Evolutionary conservation across 768 basidiomycete species (phyloP).

Genomic region (Gymnopilus junonius): DNA sequence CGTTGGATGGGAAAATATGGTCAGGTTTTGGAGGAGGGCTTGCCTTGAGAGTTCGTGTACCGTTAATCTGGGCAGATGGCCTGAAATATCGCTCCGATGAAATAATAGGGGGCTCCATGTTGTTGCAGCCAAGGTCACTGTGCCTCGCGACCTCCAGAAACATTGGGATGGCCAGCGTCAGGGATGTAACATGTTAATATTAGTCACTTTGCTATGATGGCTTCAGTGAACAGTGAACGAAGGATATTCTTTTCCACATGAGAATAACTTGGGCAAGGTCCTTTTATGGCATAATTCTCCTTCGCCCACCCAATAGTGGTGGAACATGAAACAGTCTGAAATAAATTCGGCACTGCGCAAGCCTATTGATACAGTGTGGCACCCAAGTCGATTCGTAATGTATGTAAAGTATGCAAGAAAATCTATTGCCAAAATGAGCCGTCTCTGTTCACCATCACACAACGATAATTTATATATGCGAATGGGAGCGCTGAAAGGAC

Average conservation of each 20-base stretch:
- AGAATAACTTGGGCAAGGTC: neutral
- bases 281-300: constrained; percentile 9
- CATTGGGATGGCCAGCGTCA: neutral
- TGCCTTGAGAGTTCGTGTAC: constrained; percentile 27
- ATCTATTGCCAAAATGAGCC: constrained; percentile 29
- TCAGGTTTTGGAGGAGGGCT: constrained; percentile 57
- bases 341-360: constrained; percentile 30
- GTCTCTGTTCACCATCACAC: constrained; percentile 24
- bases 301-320: constrained; percentile 6
- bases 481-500: constrained; percentile 16
- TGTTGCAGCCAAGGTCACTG: neutral
- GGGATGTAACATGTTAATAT: neutral
- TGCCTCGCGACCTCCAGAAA: neutral
- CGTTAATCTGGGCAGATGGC: constrained; percentile 23
- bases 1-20: constrained; percentile 86
- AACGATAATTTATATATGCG: constrained; percentile 24
- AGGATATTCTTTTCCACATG: neutral
- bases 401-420: constrained; percentile 24
- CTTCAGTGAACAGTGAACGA: neutral
- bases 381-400: constrained; percentile 27
- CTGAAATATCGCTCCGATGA: constrained; percentile 22
- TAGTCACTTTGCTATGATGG: neutral
- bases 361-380: constrained; percentile 36
- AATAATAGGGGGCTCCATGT: constrained; percentile 15
- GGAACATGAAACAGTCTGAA: constrained; percentile 14